phyloP scores from a whole-genome alignment of 2,329 filamentous ascomycete species.

The Pleoardoris graminearum region DNA sequence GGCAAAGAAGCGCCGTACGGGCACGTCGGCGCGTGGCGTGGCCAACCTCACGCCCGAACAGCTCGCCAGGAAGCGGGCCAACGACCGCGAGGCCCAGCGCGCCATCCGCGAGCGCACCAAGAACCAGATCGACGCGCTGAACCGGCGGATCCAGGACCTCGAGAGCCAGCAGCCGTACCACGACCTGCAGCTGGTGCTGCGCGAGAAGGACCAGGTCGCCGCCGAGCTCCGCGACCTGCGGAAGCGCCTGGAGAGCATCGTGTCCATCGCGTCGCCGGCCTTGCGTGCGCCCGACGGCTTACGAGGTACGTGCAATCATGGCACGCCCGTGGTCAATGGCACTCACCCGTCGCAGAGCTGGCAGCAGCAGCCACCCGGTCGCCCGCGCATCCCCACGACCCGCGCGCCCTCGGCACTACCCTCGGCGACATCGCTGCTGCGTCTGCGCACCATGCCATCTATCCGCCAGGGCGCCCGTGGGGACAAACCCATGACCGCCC shows the following conservation, averaged over 20 bases:
- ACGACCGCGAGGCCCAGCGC: conserved; percentile 85
- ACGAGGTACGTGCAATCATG: conserved; percentile 44
- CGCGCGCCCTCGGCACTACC: conserved; percentile 27
- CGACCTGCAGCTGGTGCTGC: conserved; percentile 75
- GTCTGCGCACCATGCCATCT: conserved; percentile 26
- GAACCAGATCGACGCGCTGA: conserved; percentile 74
- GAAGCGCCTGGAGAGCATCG: conserved; percentile 65
- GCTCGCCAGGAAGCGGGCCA: conserved; percentile 85
- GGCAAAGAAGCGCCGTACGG: conserved; percentile 41
- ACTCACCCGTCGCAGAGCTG: conserved; percentile 45
- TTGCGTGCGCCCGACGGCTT: conserved; percentile 50
- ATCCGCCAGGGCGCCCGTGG: conserved; percentile 39
- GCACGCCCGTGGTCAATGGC: background rate
- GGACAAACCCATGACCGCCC: conserved; percentile 38
- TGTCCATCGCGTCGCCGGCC: conserved; percentile 66
- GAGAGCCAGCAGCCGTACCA: conserved; percentile 80
- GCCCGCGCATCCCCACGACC: conserved; percentile 30
- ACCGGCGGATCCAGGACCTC: conserved; percentile 73
- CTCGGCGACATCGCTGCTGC: conserved; percentile 26
- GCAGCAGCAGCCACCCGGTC: conserved; percentile 53
- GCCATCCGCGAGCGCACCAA: conserved; percentile 83
- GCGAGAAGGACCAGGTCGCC: conserved; percentile 76
- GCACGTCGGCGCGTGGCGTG: conserved; percentile 67
- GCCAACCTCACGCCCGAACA: conserved; percentile 87
- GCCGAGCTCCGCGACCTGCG: conserved; percentile 80